phyloP scores from a whole-genome alignment of 345 rosid species.

The Theobroma cacao region DNA sequence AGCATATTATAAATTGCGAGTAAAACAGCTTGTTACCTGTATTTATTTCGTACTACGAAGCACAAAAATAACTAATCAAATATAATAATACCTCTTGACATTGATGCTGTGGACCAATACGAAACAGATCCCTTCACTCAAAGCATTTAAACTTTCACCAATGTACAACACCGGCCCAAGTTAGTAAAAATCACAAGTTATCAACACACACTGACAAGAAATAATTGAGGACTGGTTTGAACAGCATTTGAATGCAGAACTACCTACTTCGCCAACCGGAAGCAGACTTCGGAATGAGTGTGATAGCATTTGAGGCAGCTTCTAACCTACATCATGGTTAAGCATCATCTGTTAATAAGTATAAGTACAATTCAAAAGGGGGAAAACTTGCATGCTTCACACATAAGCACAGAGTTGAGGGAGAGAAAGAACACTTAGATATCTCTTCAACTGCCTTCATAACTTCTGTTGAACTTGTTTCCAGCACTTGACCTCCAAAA shows the following conservation, averaged over 20 bases:
- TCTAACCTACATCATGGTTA: slow-evolving; percentile 57
- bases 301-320: slow-evolving; percentile 66
- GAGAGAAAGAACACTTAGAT: slow-evolving; percentile 53
- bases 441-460: slow-evolving; percentile 83
- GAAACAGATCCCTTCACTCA: not conserved
- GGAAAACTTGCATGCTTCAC: not conserved
- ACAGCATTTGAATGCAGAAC: not conserved
- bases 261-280: slow-evolving; percentile 73
- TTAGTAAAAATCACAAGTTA: not conserved
- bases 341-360: not conserved
- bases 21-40: not conserved
- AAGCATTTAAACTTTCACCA: not conserved
- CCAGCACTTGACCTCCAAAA: slow-evolving; percentile 92
- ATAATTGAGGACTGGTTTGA: not conserved
- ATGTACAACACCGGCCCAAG: not conserved
- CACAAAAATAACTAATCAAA: not conserved
- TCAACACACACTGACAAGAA: not conserved
- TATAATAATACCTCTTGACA: not conserved
- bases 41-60: not conserved
- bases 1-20: not conserved
- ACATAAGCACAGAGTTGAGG: slow-evolving; percentile 4
- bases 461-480: slow-evolving; percentile 82
- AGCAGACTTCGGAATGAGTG: slow-evolving; percentile 69
- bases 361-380: not conserved
- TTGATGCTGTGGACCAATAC: not conserved